Conservation (phyloP, 2,329 filamentous ascomycete species). For the Trichoderma sp. region DNA sequence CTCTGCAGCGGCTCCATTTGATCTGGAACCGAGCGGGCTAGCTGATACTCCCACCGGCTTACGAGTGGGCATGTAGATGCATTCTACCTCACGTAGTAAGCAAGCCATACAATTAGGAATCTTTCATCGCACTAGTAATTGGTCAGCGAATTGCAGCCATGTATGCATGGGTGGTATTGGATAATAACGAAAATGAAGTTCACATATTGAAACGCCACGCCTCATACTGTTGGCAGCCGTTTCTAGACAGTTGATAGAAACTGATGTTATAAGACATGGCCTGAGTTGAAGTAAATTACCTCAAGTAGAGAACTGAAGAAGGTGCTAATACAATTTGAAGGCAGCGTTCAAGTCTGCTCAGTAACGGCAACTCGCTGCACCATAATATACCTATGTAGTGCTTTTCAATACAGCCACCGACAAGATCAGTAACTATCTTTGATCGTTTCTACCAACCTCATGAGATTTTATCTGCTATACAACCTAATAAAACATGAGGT, state of each 20-base stretch:
- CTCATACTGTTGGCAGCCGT: not conserved
- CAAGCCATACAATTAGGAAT: not conserved
- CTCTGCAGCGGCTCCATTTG: not conserved
- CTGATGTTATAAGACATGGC: not conserved
- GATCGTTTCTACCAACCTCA: no score
- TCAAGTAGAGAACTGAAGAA: no score
- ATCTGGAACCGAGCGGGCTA: not conserved
- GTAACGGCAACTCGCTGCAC: no score
- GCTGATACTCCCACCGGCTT: not conserved
- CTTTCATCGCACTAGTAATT: not conserved
- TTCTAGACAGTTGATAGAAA: not conserved
- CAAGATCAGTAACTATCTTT: no score
- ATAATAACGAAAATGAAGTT: not conserved
- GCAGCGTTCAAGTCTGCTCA: no score
- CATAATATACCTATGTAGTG: no score
- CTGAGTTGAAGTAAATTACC: not conserved
- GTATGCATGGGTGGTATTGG: not conserved
- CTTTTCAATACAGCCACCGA: no score
- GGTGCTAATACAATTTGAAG: no score
- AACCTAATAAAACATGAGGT: no score
- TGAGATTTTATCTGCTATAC: no score
- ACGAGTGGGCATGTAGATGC: not conserved
- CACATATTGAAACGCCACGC: not conserved
- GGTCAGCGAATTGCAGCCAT: not conserved
- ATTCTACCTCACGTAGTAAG: not conserved